Evolutionary conservation across 78 protist species (phyloP).

Genomic region (Dictyostelium firmibasis): DNA sequence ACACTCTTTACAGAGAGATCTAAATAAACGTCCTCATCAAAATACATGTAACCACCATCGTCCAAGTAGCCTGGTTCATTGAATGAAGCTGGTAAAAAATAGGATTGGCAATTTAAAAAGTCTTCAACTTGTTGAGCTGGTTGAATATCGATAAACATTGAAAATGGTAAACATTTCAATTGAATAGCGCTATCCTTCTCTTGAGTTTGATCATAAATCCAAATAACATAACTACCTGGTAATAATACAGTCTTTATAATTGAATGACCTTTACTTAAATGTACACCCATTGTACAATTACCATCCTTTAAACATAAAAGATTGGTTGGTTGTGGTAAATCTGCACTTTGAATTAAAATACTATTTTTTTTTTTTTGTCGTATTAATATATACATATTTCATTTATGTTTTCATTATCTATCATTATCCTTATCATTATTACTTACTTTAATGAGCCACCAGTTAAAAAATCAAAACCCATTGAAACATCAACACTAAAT

Average conservation of each 20-base stretch:
- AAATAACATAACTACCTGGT: conserved; percentile 46
- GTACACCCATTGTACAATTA: conserved; percentile 62
- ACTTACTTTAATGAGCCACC: conserved; percentile 65
- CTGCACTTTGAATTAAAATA: neutral
- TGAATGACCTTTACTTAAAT: conserved; percentile 20
- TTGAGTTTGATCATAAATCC: conserved; percentile 31
- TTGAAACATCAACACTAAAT: conserved; percentile 45
- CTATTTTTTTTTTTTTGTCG: too few species aligned
- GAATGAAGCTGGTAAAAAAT: conserved; percentile 9
- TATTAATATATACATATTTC: too few species aligned
- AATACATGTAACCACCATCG: conserved; percentile 65
- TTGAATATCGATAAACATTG: conserved; percentile 33
- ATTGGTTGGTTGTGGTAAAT: neutral
- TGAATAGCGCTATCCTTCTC: conserved; percentile 22
- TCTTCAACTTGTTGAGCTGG: conserved; percentile 40
- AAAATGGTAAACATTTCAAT: conserved; percentile 24
- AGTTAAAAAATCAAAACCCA: conserved; percentile 60
- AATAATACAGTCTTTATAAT: conserved; percentile 11
- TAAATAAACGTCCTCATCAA: conserved; percentile 35
- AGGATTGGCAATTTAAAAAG: conserved; percentile 38
- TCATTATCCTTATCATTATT: neutral
- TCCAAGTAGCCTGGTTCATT: conserved; percentile 26
- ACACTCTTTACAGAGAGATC: conserved; percentile 2
- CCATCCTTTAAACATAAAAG: conserved; percentile 16
- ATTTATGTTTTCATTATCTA: too few species aligned